A percentile compares a stretch with the other conserved stretches of the same genome.
Evolutionary conservation across 768 basidiomycete species (phyloP).

Genomic region (Hygrocybe punicea): DNA sequence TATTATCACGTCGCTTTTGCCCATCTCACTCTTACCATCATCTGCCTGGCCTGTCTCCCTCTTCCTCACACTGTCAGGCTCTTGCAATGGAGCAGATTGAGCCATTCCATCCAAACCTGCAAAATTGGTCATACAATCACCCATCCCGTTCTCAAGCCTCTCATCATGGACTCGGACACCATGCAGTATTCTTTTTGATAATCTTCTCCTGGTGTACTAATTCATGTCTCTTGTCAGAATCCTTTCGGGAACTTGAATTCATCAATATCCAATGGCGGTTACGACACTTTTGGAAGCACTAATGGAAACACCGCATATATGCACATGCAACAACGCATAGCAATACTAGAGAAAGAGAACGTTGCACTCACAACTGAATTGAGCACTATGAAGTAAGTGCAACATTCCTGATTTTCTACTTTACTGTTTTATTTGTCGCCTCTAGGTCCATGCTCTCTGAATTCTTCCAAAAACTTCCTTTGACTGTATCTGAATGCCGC

Average conservation of each 20-base stretch:
- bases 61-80: too few relatives aligned
- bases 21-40: too few relatives aligned
- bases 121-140: neutral
- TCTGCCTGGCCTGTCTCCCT: neutral
- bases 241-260: neutral
- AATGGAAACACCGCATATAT: conserved; percentile 1
- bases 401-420: neutral
- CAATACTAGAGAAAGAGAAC: conserved; percentile 1
- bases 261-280: neutral
- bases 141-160: neutral
- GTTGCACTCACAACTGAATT: neutral
- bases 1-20: too few relatives aligned
- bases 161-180: neutral
- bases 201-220: too few relatives aligned
- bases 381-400: conserved; percentile 1
- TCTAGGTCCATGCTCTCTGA: neutral
- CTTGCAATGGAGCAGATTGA: neutral
- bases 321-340: conserved; percentile 1
- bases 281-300: neutral
- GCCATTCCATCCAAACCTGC: neutral
- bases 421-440: neutral
- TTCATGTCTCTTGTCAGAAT: neutral
- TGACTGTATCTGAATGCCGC: neutral
- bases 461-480: neutral
- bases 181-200: too few relatives aligned